Base-by-base conservation (phyloP, 257 asterid species). In the Solanum chilense region DNA sequence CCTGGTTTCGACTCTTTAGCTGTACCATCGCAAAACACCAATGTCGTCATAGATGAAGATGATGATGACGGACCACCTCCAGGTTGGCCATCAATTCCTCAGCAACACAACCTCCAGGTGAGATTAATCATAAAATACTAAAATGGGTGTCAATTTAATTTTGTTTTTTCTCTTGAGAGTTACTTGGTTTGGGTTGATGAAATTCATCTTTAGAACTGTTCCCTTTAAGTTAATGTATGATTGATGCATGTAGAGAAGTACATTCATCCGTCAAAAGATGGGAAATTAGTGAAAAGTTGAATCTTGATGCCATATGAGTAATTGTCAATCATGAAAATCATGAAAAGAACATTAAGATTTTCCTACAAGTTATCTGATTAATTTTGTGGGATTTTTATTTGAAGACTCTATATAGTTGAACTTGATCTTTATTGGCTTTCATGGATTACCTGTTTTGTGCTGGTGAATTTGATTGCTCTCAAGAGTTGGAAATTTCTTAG, bases 1-100 rank as follows among this genome's bases (percentile, higher is more conserved):
- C 98, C 99, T 87, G 98, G 98, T 60, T 95, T 93, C 83, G 90
- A 92, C 33, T 89, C 90, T 80, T 87, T 94, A 86, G 73, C 73
- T 83, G 88, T 90, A 62, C 42, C 90, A 47, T 88, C 89, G 41
- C 91, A 35, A 84, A 13, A 11, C 25, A 49, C 21, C 45, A 86
- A 88, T 87, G 91, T 1, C 3, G 18, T n/a, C n/a, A 88, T 33
- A 2, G 92, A 44, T 5, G 91, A 71, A 20, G 90, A 82, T 1
- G 90, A 88, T 2, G 92, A 91, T 3, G 95, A 93, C 4, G 99
- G 98, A 23, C 98, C 98, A 6, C 98, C 99, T 29, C 98, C 98
- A 71, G 98, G 98, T 37, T 96, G 95, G 86, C 83, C 91, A 10
- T 75, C 93, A 62, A 83, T 92, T 69, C 91, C 90, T 82, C 90